Conservation (phyloP, 805 yeast species). For the Yarrowia porcina region DNA sequence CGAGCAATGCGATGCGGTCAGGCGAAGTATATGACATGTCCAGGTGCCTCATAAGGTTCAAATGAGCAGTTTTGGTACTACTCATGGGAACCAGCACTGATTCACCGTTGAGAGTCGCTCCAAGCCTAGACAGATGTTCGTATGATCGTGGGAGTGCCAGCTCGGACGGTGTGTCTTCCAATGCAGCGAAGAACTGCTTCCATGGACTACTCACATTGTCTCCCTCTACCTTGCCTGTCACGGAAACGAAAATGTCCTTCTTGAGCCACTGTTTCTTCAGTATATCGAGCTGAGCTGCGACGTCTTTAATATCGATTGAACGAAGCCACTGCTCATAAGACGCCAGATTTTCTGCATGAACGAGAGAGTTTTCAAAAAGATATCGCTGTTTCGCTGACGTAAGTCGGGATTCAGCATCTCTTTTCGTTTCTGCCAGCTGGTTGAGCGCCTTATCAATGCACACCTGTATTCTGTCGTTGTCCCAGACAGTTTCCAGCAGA, state of each 20-base stretch:
- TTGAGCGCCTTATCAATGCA: constrained; percentile 60
- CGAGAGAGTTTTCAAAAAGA: constrained; percentile 47
- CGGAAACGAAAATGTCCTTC: constrained; percentile 61
- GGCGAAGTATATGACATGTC: constrained; percentile 53
- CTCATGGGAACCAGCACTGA: constrained; percentile 72
- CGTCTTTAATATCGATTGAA: constrained; percentile 46
- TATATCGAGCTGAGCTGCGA: constrained; percentile 50
- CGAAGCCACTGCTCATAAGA: constrained; percentile 51
- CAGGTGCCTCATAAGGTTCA: constrained; percentile 56
- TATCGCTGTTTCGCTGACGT: constrained; percentile 56
- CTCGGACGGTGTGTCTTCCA: background rate
- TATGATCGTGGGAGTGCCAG: constrained; percentile 42
- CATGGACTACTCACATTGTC: constrained; percentile 30
- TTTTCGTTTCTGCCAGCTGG: constrained; percentile 57
- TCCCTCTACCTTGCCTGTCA: constrained; percentile 61
- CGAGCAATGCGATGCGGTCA: constrained; percentile 66
- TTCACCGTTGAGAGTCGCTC: constrained; percentile 48
- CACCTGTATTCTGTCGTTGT: constrained; percentile 64
- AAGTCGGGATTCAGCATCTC: constrained; percentile 64
- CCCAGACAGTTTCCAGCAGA: constrained; percentile 65
- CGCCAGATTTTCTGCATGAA: constrained; percentile 2
- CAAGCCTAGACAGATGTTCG: constrained; percentile 54
- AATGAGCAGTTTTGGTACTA: constrained; percentile 76
- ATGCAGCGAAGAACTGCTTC: background rate
- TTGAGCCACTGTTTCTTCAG: constrained; percentile 54